Conservation (phyloP, 805 yeast genomes). For the Candida endomychidarum region DNA sequence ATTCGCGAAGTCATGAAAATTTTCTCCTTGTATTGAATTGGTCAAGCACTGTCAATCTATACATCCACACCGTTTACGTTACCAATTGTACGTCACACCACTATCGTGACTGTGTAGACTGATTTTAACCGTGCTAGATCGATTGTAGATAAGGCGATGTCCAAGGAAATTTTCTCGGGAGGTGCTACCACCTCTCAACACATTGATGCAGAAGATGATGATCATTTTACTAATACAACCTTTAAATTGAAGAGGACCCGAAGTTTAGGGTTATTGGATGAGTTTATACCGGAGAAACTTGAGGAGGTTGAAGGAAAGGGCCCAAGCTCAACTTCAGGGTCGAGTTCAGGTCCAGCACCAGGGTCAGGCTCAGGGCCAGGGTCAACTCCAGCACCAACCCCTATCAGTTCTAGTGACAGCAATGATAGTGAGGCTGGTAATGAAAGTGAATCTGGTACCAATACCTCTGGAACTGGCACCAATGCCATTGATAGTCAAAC, state of each 20-base stretch:
- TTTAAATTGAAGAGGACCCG: slow-evolving; percentile 79
- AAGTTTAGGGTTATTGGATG: slow-evolving; percentile 78
- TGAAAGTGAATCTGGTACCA: too few relatives aligned
- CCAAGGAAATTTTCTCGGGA: slow-evolving; percentile 45
- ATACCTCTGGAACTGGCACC: too few relatives aligned
- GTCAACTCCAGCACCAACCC: too few relatives aligned
- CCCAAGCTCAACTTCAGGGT: neutral
- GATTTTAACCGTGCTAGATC: neutral
- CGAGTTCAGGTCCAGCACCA: neutral
- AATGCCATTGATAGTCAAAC: too few relatives aligned
- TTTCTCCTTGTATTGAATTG: slow-evolving; percentile 6
- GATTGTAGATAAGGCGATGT: slow-evolving; percentile 2
- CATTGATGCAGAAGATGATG: slow-evolving; percentile 69
- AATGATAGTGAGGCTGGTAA: too few relatives aligned
- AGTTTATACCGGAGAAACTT: slow-evolving; percentile 40
- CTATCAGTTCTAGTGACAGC: too few relatives aligned
- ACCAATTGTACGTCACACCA: neutral
- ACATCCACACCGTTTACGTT: neutral
- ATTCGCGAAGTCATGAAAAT: slow-evolving; percentile 8
- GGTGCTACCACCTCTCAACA: slow-evolving; percentile 66
- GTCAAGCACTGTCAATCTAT: slow-evolving; percentile 2
- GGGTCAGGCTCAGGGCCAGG: too few relatives aligned
- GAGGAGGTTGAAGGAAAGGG: slow-evolving; percentile 1
- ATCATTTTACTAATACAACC: slow-evolving; percentile 66
- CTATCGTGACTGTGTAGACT: neutral